Evolutionary conservation across 768 basidiomycete species (phyloP), one percentile per base, ranked within the genome.

Genomic region (Amanita pallidorosea): DNA sequence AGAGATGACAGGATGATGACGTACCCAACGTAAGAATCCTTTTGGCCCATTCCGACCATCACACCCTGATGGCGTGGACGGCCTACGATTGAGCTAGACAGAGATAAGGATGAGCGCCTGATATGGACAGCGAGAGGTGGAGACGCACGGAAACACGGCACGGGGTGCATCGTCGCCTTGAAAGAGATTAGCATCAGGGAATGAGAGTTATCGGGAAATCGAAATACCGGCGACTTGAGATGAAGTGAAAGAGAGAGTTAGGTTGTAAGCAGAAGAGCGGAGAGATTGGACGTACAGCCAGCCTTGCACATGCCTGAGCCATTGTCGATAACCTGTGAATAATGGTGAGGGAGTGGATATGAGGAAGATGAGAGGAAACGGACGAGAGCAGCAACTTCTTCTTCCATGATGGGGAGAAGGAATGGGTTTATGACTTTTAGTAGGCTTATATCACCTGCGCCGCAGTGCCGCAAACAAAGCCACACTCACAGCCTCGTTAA

Each of bases 231-330:
- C 80, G 69, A 83, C 82, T 85, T 59, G 52, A 57, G 38, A 57
- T 47, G 43, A 54, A 33, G 52, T 60, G n/a, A 44, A 62, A 56
- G 44, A 54, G 45, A n/a, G 27, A 43, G 31, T 51, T 12, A 51
- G 50, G 1, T n/a, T 37, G 38, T 23, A 5, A 2, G 20, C 17
- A 34, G 35, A 13, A 43, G 29, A 25, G 13, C 2, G 53, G 52
- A 9, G 29, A 23, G 51, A 51, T 59, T 58, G 56, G 35, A 84
- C 86, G 61, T 67, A 90, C 88, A 92, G 72, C 96, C 95, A 81
- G 95, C 95, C 76, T 98, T 98, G 86, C 94, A 97, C 94, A 97
- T 98, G 72, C 94, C 95, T 65, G 94, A 97, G 65, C 90, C 91
- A 69, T 89, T 89, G 70, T 91, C 86, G 66, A 88, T 85, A 69